Base-by-base conservation (phyloP, 2,329 filamentous ascomycete genomes). In the Incumbomyces delicatus region DNA sequence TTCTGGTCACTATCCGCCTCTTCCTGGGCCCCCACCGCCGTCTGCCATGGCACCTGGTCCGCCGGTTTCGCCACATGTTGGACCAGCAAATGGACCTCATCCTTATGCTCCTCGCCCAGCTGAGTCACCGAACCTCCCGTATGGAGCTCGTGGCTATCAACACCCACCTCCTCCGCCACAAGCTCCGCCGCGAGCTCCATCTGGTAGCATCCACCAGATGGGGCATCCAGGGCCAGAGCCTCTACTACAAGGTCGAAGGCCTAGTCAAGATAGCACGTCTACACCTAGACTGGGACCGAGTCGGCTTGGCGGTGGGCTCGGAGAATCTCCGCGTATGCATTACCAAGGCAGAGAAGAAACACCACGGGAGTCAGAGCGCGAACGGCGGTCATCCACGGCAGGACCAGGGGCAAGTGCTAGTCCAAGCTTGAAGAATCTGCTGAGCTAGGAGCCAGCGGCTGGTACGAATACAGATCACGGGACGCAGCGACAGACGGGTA, bases 401-500 rank as follows among this genome's bases (percentile, higher is more conserved):
- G 55, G 52, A 43, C 76, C 75, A 42, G 83, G 83, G n/a, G 84
- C 84, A 3, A 88, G 85, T 58, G 83, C 84, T 13, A 88, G 81
- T 58, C 83, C 85, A 10, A 87, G 84, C 8, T 63, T 89, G 51
- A 78, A 81, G 56, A 88, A 89, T 58, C 64, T 89, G 41, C 72
- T 89, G 45, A 83, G 78, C 40, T 87, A 65, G 67, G 22, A 38
- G 22, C 29, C 31, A 7, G 47, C 20, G 14, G 20, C 17, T 32
- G 41, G 36, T n/a, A 35, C 5, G 5, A 11, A 27, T 27, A 27
- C 22, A 8, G 22, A 4, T 27, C 22, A 27, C 22, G 22, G 22
- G 8, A 8, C 5, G 5, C 4, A 27, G 5, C 5, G 22, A 27
- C 5, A 8, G 22, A 27, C 8, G 22, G 8, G 8, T 27, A 8